Evolutionary conservation across 306 rosid species (phyloP).

Genomic region (Mimosa pudica): DNA sequence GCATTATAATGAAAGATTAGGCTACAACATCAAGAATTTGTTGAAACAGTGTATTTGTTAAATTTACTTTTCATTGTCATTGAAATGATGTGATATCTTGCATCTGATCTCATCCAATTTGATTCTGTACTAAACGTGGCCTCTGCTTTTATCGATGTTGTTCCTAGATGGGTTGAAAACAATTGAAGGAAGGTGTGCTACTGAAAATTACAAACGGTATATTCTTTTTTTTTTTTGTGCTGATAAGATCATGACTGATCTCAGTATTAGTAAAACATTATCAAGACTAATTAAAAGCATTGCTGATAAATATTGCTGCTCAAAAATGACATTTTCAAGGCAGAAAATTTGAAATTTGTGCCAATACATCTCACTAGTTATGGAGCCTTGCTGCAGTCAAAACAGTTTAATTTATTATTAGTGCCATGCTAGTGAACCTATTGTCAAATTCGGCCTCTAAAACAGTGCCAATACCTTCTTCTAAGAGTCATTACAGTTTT

Average conservation of each 20-base stretch:
- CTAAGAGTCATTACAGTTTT: neutral
- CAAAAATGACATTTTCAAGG: neutral
- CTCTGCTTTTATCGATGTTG: neutral
- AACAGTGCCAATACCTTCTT: neutral
- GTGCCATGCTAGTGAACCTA: neutral
- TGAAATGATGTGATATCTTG: neutral
- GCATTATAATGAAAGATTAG: neutral
- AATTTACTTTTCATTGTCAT: neutral
- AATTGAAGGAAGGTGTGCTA: constrained; percentile 29
- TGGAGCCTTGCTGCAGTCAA: neutral
- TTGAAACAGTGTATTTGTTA: neutral
- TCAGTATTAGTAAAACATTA: neutral
- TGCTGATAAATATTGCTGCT: too few relatives aligned
- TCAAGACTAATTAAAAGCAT: neutral
- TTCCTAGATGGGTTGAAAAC: constrained; percentile 19
- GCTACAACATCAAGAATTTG: neutral
- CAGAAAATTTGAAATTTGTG: neutral
- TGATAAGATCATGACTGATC: neutral
- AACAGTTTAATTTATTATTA: neutral
- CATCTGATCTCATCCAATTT: neutral
- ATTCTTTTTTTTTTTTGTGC: neutral
- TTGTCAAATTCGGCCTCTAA: neutral
- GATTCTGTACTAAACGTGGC: neutral
- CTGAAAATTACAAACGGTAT: constrained; percentile 23
- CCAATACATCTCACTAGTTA: neutral